Percentiles rank a stretch among this genome's conserved stretches.
These are phyloP conservation scores for Fraxinus albicans DNA, from an alignment of 305 asterid species.

Conservation along the genomic window DNA sequence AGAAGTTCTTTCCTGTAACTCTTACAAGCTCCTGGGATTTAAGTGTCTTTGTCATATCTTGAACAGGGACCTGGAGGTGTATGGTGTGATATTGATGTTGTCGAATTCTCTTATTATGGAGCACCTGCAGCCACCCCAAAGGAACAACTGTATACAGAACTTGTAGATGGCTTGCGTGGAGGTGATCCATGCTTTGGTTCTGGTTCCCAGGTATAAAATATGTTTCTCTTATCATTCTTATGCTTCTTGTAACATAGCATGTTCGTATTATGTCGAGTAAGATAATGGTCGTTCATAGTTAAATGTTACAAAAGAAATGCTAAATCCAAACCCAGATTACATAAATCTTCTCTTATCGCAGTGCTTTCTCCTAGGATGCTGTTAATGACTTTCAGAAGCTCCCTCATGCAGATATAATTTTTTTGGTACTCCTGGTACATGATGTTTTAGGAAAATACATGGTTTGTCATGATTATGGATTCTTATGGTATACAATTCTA, in stretches of 20 bases:
- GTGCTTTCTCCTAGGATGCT: neutral
- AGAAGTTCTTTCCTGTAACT: slow-evolving; percentile 3
- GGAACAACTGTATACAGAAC: slow-evolving; percentile 74
- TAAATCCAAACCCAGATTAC: neutral
- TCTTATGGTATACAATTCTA: neutral
- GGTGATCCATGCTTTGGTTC: slow-evolving; percentile 90
- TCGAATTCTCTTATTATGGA: slow-evolving; percentile 90
- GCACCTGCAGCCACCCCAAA: slow-evolving; percentile 91
- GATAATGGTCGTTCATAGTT: slow-evolving; percentile 2
- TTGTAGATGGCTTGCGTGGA: slow-evolving; percentile 90
- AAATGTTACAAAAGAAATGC: neutral
- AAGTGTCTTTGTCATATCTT: slow-evolving; percentile 25
- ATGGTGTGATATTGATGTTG: slow-evolving; percentile 99
- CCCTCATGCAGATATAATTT: neutral
- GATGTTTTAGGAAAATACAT: neutral
- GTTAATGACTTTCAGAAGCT: neutral
- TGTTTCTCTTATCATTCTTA: neutral
- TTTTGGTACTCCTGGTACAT: neutral
- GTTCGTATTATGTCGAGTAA: slow-evolving; percentile 4
- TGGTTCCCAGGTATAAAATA: slow-evolving; percentile 78
- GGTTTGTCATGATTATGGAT: neutral
- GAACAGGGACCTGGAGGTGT: slow-evolving; percentile 97
- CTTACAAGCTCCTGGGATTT: slow-evolving; percentile 19
- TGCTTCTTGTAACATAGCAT: neutral
- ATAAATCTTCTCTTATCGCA: neutral